Base-by-base conservation (phyloP, 495 filamentous ascomycete genomes). In the Aspergillus ostianus region DNA sequence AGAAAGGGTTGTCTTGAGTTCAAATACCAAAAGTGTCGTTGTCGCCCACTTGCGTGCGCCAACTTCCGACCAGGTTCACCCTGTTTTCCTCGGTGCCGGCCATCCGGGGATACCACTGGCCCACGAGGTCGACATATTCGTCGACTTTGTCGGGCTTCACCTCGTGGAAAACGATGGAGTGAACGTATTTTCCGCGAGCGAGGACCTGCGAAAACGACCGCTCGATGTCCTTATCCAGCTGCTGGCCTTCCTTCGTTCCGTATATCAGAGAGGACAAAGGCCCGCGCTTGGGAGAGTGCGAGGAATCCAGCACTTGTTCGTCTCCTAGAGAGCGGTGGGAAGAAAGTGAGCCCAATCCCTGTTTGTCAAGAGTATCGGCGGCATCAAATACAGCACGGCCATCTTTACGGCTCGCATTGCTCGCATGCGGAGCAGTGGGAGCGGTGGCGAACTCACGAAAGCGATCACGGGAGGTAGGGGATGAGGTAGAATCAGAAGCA, bases 21-120 rank as follows among this genome's bases (percentile, higher is more conserved):
- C 47, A 55, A 83, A 21, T 83, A 98, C 94, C 88, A 78, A 98
- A 98, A 0, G 93, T 97, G 68, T 98, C 93, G 66, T 92, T 95
- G 67, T 98, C 95, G 51, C 95, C 95, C 58, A 98, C 94, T 74
- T 98, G 95, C 2, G 93, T 97, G 71, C 94, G 86, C 94, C 94
- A 98, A 78, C 94, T 98, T 61, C 94, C 94, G 17, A 98, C 94
- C 51, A 98, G 78, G 75, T 98, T 87, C 67, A 98, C 95, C 70
- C 91, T 90, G 78, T 97, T 95, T 75, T 92, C 87, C 58, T 87
- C 84, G 48, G 83, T 80, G 45, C 76, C 76, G 13, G 94, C 95
- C 83, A 97, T 90, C 57, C 82, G 82, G 5, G 94, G 93, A 71
- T 98, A 98, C 88, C 90, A 96, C 45, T 84, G 78, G 57, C 95